These are phyloP conservation scores for Lepidium africanum DNA, from an alignment of 345 rosid genomes.

Conservation along the genomic window DNA sequence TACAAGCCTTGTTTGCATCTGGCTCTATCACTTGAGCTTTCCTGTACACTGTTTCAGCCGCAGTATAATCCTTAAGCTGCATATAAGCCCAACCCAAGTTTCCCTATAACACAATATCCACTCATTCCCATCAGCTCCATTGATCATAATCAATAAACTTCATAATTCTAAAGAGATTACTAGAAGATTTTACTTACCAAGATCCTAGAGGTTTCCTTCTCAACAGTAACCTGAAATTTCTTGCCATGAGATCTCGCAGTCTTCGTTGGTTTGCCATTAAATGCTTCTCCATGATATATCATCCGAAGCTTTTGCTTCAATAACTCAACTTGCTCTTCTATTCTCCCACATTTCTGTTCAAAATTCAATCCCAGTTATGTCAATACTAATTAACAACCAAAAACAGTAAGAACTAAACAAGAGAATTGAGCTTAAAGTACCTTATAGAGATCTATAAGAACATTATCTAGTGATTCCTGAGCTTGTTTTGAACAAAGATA, in stretches of 20 bases:
- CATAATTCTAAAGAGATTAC: neutral
- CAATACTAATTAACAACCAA: neutral
- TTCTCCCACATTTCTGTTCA: slow-evolving; percentile 80
- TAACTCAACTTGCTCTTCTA: slow-evolving; percentile 73
- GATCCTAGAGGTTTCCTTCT: slow-evolving; percentile 82
- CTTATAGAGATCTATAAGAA: slow-evolving; percentile 92
- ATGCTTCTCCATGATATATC: slow-evolving; percentile 80
- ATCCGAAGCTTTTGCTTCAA: slow-evolving; percentile 62
- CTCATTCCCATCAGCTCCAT: neutral
- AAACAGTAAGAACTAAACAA: neutral
- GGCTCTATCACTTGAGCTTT: slow-evolving; percentile 81
- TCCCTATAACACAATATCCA: slow-evolving; percentile 40
- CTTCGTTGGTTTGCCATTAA: slow-evolving; percentile 85
- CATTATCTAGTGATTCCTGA: slow-evolving; percentile 89
- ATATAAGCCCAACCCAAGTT: slow-evolving; percentile 97
- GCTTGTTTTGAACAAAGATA: slow-evolving; percentile 72
- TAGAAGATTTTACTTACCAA: slow-evolving; percentile 37
- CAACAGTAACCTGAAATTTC: slow-evolving; percentile 81
- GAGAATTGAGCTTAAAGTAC: slow-evolving; percentile 18
- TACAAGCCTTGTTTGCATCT: slow-evolving; percentile 87
- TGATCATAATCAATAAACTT: neutral
- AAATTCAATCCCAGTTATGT: neutral
- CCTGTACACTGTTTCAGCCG: slow-evolving; percentile 67
- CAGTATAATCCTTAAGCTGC: slow-evolving; percentile 57
- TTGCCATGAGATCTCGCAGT: slow-evolving; percentile 93